phyloP scores from a whole-genome alignment of 2,329 filamentous ascomycete genomes.

The Tolypocladium endophyticum region DNA sequence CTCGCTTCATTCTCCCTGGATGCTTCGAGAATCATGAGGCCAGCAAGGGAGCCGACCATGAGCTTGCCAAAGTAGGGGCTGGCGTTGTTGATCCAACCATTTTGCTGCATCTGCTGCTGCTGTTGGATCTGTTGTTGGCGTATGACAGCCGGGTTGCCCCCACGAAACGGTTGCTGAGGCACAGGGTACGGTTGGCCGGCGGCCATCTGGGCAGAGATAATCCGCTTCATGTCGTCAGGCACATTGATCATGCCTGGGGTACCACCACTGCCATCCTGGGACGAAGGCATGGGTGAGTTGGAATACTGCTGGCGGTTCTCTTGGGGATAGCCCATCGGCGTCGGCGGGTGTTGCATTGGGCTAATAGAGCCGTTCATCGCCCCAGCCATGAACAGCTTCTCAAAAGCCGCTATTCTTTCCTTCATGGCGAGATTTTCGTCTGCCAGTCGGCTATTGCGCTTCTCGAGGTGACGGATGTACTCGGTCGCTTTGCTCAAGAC shows the following conservation, averaged over 20 bases:
- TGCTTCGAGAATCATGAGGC: conserved; percentile 84
- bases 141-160: conserved; percentile 31
- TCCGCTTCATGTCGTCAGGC: conserved; percentile 56
- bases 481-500: conserved; percentile 90
- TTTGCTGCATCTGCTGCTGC: conserved; percentile 36
- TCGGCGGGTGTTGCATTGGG: conserved; percentile 42
- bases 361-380: conserved; percentile 56
- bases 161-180: conserved; percentile 35
- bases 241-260: conserved; percentile 51
- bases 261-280: conserved; percentile 29
- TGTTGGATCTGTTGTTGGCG: conserved; percentile 48
- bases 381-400: conserved; percentile 69
- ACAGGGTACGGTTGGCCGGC: conserved; percentile 42
- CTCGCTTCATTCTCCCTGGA: conserved; percentile 56
- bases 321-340: conserved; percentile 38
- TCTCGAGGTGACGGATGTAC: conserved; percentile 89
- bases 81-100: conserved; percentile 42
- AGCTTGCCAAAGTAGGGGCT: conserved; percentile 60
- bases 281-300: conserved; percentile 31
- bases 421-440: conserved; percentile 78
- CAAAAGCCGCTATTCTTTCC: conserved; percentile 61
- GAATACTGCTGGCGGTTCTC: conserved; percentile 33
- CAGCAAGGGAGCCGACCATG: conserved; percentile 86
- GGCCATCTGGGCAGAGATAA: conserved; percentile 46
- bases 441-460: conserved; percentile 69